Base-by-base conservation (phyloP, 768 basidiomycete species). In the Auricularia heimuer region DNA sequence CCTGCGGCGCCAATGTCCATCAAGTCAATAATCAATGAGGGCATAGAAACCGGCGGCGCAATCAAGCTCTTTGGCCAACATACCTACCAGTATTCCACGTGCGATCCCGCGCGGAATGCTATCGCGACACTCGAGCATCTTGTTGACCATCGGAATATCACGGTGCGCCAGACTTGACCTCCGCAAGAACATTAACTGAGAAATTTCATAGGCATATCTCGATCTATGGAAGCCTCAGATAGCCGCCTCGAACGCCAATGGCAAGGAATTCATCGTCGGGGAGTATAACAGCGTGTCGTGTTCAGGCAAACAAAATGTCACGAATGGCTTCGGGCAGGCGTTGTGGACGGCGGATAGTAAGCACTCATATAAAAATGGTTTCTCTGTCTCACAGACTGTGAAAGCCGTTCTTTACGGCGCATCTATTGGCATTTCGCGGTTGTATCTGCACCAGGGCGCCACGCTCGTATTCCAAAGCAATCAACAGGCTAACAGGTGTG, bases 51-150 rank as follows among this genome's bases (percentile, higher is more conserved):
- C 24, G 24, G 16, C 18, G 21, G 24, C 18, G 29, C 56, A 8
- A 66, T 75, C 61, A 70, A 73, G 64, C 56, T 73, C 18, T 75
- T 73, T 63, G 70, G 70, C 16, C 74, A 73, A 56, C 74, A 76
- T 63, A 73, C 73, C 69, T 70, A 75, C 64, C 73, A 74, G 63
- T 76, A 75, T 63, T 75, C 75, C n/a, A 74, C 75, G 29, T 77
- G 76, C 67, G 72, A 72, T 62, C 73, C 75, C 0, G 68, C 68
- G 35, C 60, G 74, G 4, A 68, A 73, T 58, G 74, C 72, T 11
- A 67, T 70, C 12, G 73, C 74, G 1, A 76, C 73, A 1, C 65
- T 76, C 6, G 70, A 73, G n/a, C 70, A 71, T 56, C 67, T 77
- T 2, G 68, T 75, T 24, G 74, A 74, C 37, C 75, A 76, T 64